Base-by-base conservation (phyloP, 2,329 filamentous ascomycete genomes). In the Botrytis fragariae region DNA sequence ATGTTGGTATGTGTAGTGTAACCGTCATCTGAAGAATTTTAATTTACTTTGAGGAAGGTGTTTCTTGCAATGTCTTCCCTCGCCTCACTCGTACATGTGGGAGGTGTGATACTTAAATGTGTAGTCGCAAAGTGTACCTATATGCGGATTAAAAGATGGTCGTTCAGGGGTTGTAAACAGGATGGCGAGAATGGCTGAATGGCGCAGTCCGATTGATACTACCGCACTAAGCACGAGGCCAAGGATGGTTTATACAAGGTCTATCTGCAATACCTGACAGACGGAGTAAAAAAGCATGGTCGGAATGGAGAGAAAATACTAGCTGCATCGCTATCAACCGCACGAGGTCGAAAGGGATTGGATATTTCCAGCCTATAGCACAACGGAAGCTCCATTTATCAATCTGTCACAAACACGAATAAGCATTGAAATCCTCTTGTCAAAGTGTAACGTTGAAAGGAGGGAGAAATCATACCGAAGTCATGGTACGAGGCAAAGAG, bases 161-260 rank as follows among this genome's bases (percentile, higher is more conserved):
- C 25, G 35, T 54, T 54, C 48, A 68, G 64, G 48, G 64, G 45
- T 54, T 29, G 22, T n/a, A 29, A 54, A 4, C 45, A 39, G 64
- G 45, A 68, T 39, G 45, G 45, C 35, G 35, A 54, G 45, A 48
- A 67, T 51, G 63, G 32, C 63, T 51, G 44, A 25, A 51, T 54
- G 48, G 45, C 64, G 48, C 64, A 57, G 45, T n/a, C 64, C 64
- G 35, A 68, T 29, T 42, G 51, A 57, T 68, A 29, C 35, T 68
- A 42, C 25, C 29, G 64, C 25, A 54, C 37, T 42, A 54, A 54
- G 25, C 64, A 68, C 64, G 32, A 54, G 64, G 35, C 51, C 64
- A 68, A 29, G 64, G 35, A 57, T 68, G 35, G 54, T 9, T 42
- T 29, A 29, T 37, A 67, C 35, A 54, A 39, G 64, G 64, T 20